Base-by-base conservation (phyloP, 2,329 filamentous ascomycete genomes). In the Diplocarpon rosae region DNA sequence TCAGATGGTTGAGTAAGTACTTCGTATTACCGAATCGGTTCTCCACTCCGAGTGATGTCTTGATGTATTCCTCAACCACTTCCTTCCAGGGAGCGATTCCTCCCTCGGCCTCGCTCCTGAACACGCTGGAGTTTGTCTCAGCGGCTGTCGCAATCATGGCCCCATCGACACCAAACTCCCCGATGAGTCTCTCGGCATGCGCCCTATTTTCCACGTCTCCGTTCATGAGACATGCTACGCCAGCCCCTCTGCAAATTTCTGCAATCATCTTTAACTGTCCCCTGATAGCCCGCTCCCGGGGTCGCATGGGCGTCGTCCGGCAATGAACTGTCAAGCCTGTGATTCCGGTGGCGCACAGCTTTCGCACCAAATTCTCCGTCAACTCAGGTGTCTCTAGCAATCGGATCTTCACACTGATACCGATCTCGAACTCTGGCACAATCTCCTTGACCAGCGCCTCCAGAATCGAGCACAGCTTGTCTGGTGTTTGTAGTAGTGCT, bases 71-170 rank as follows among this genome's bases (percentile, higher is more conserved):
- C 51, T 77, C 73, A 2, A 85, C 84, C 1, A 94, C 80, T 39
- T 90, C 80, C 48, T 72, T 68, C 90, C 90, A 96, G 1, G 74
- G 69, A 0, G 77, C 73, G 29, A 80, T 60, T 1, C 85, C 87
- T 10, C 87, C 88, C 33, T 85, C 75, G 1, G 71, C 74, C 31
- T 74, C 66, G 1, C 73, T 63, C 32, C 84, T 75, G 69, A 98
- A 98, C 58, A 85, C 89, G 52, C 85, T 93, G 2, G 88, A 78
- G 60, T 98, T 98, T 52, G 81, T 77, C 68, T 98, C 92, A 1
- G 92, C 92, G 3, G 86, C 76, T 2, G 87, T 92, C 9, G 92
- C 92, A 57, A 98, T 96, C 92, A 98, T 98, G 49, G 86, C 92
- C 5, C 89, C 90, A 59, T 96, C 89, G 5, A 84, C 85, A n/a